Conservation (phyloP, 352 stramenopile species). For the Pythium insidiosum region DNA sequence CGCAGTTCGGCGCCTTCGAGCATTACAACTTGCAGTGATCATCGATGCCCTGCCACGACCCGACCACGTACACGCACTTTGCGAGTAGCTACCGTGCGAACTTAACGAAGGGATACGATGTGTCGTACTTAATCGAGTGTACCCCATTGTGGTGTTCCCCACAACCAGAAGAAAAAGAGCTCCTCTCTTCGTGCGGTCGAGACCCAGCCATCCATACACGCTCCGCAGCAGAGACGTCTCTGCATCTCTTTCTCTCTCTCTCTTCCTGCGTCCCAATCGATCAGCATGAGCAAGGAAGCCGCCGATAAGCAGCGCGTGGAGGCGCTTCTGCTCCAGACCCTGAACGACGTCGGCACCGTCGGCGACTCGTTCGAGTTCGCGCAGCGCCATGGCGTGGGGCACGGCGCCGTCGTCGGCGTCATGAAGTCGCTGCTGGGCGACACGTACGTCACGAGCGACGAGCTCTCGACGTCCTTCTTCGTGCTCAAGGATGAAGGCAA, state of each 20-base stretch:
- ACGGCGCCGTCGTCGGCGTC: slow-evolving; percentile 91
- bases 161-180: slow-evolving; percentile 14
- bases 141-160: too few species aligned
- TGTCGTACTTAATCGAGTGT: slow-evolving; percentile 5
- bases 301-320: slow-evolving; percentile 69
- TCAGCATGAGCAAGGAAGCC: slow-evolving; percentile 44
- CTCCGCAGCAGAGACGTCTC: too few species aligned
- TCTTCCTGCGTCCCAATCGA: too few species aligned
- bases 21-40: slow-evolving; percentile 25
- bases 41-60: too few species aligned
- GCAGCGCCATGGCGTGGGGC: slow-evolving; percentile 64
- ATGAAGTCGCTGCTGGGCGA: slow-evolving; percentile 95
- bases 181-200: too few species aligned
- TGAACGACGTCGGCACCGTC: slow-evolving; percentile 31
- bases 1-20: slow-evolving; percentile 44
- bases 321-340: slow-evolving; percentile 51
- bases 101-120: neutral
- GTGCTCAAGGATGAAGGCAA: slow-evolving; percentile 90
- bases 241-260: too few species aligned
- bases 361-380: slow-evolving; percentile 86
- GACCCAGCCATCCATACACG: too few species aligned
- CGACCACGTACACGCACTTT: too few species aligned
- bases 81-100: neutral
- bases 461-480: slow-evolving; percentile 87
- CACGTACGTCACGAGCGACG: slow-evolving; percentile 82